Conservation (phyloP, 345 rosid species). For the Arabidopsis thaliana region DNA sequence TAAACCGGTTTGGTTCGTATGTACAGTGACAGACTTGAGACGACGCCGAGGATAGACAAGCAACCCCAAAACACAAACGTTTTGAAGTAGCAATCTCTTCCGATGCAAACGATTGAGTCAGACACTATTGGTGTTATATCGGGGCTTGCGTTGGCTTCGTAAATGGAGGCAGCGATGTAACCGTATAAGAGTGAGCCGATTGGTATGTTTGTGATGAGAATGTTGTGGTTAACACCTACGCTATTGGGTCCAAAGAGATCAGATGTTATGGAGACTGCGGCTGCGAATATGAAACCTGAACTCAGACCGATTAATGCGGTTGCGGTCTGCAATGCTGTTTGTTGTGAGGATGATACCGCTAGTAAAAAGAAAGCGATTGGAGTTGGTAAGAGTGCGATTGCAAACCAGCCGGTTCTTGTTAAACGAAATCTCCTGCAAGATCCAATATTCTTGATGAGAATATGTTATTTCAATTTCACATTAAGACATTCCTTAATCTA, state of each 20-base stretch:
- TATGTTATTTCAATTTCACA: background rate
- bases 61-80: conserved; percentile 90
- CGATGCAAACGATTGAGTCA: conserved; percentile 73
- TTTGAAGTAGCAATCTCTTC: conserved; percentile 71
- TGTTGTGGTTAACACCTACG: conserved; percentile 83
- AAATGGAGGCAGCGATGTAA: conserved; percentile 70
- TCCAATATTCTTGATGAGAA: background rate
- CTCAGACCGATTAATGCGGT: conserved; percentile 73
- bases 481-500: background rate
- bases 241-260: conserved; percentile 87
- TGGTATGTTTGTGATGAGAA: conserved; percentile 89
- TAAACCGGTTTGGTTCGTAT: conserved; percentile 81
- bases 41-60: conserved; percentile 70
- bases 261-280: conserved; percentile 82
- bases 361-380: conserved; percentile 69
- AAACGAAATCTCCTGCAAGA: conserved; percentile 74
- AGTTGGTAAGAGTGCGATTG: conserved; percentile 68
- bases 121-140: conserved; percentile 33
- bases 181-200: conserved; percentile 83
- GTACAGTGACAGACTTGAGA: conserved; percentile 64
- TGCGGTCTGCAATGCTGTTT: conserved; percentile 48
- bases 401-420: conserved; percentile 85
- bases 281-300: conserved; percentile 76
- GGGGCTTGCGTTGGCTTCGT: conserved; percentile 60
- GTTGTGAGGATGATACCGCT: conserved; percentile 57